These are phyloP conservation scores for Hansfordia pulvinata DNA, from an alignment of 2,329 filamentous ascomycete species.

Conservation along the genomic window DNA sequence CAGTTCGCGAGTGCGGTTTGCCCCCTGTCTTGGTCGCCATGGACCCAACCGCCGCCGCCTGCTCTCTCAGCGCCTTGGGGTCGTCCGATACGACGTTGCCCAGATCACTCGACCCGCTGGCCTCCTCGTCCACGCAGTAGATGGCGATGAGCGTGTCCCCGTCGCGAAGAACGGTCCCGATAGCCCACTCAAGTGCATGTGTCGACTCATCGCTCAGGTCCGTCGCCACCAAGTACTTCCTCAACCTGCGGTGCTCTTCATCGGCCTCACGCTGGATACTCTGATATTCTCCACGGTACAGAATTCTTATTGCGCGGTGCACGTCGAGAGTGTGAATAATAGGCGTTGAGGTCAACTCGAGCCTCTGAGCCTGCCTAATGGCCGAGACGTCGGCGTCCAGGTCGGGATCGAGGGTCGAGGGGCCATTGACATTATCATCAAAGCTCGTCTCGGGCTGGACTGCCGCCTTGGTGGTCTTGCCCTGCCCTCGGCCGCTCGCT, in stretches of 20 bases:
- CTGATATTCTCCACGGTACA: constrained; percentile 76
- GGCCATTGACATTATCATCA: constrained; percentile 46
- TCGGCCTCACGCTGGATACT: constrained; percentile 66
- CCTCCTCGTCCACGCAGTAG: constrained; percentile 87
- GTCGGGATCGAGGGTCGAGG: constrained; percentile 60
- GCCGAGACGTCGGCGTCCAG: constrained; percentile 75
- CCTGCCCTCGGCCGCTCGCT: constrained; percentile 43
- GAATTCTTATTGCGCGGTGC: constrained; percentile 75
- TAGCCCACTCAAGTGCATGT: constrained; percentile 93
- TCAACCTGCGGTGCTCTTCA: constrained; percentile 62
- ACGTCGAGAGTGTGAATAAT: constrained; percentile 63
- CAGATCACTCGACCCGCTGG: constrained; percentile 34
- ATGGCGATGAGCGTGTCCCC: constrained; percentile 90
- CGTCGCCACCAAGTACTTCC: constrained; percentile 91
- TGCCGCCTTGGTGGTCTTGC: constrained; percentile 29
- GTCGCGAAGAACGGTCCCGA: constrained; percentile 85
- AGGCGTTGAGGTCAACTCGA: constrained; percentile 68
- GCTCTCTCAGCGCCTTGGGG: constrained; percentile 60
- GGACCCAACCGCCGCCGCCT: constrained; percentile 56
- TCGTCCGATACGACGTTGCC: constrained; percentile 55
- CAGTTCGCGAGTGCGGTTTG: constrained; percentile 16
- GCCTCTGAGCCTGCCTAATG: constrained; percentile 75
- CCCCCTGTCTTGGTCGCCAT: constrained; percentile 34
- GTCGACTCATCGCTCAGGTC: constrained; percentile 90
- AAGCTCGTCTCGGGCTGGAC: constrained; percentile 80